Base-by-base conservation (phyloP, 495 filamentous ascomycete genomes). In the Trypethelium eluteriae region DNA sequence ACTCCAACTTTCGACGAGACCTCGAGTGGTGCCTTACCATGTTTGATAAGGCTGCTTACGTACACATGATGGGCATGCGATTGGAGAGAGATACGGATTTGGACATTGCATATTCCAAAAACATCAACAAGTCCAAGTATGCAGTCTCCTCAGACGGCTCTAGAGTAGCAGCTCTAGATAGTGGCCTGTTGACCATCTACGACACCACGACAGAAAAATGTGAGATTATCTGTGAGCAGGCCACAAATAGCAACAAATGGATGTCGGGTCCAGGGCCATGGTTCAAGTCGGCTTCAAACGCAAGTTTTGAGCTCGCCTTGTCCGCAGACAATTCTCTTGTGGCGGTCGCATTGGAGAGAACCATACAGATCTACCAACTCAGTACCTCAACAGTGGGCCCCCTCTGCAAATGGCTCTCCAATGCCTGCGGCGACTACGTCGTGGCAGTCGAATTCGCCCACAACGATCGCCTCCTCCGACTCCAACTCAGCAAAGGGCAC, bases 371-470 rank as follows among this genome's bases (percentile, higher is more conserved):
- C 16, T 69, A 69, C 47, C 39, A 56, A 49, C 16, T 65, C 18
- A 65, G 67, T 62, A 67, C 61, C 18, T 53, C 34, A 25, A 63
- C 62, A 5, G 64, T 69, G 11, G 61, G 61, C 18, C 41, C 69
- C 39, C 16, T 71, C 16, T 36, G 61, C 25, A 59, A 59, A 36
- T 59, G 53, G 53, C 53, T 59, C 3, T 18, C 32, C 3, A 18
- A 18, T 41, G 70, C 68, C 2, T 53, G 64, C 53, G 70, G 65
- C 14, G 53, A 67, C 62, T 67, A 65, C 38, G 67, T 71, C n/a
- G 62, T 57, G 25, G 70, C 68, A 12, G 36, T 71, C 12, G 68
- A 64, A 16, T 71, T 71, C 62, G 68, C 62, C 38, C 64, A 67
- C 44, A 32, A 66, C 34, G 68, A 67, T 36, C 59, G 39, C 34